phyloP scores from a whole-genome alignment of 345 rosid species.

The Salix purpurea region DNA sequence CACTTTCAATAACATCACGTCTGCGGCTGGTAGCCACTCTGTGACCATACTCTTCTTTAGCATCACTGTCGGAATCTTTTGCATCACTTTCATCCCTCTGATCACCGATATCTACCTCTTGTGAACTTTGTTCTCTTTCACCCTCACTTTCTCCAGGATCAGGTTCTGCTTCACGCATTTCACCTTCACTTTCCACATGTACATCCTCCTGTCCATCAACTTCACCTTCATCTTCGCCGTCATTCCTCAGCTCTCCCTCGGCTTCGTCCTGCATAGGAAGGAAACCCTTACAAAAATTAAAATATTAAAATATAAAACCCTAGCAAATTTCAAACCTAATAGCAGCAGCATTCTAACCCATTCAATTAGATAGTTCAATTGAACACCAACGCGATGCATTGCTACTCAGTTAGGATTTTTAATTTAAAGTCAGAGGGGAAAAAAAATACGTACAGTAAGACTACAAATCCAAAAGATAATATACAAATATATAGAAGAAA shows the following conservation, averaged over 20 bases:
- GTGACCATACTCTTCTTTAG: slow-evolving; percentile 59
- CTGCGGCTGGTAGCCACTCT: slow-evolving; percentile 60
- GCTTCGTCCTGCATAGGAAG: slow-evolving; percentile 43
- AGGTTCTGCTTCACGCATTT: slow-evolving; percentile 57
- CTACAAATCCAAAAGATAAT: background rate
- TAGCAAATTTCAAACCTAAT: background rate
- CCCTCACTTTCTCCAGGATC: slow-evolving; percentile 91
- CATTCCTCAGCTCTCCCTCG: slow-evolving; percentile 60
- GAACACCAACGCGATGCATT: no score
- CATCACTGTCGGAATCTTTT: slow-evolving; percentile 66
- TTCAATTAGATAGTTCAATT: no score
- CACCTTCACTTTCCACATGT: slow-evolving; percentile 69
- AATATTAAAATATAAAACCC: background rate
- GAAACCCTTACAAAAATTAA: background rate
- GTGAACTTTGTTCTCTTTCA: slow-evolving; percentile 78
- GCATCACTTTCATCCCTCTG: slow-evolving; percentile 66
- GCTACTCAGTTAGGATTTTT: no score
- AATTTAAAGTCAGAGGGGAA: background rate
- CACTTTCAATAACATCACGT: slow-evolving; percentile 69
- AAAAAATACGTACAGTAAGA: background rate
- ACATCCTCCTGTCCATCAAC: slow-evolving; percentile 56
- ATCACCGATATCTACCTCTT: slow-evolving; percentile 49
- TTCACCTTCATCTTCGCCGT: slow-evolving; percentile 50
- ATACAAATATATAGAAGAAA: background rate
- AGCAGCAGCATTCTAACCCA: no score